phyloP scores from a whole-genome alignment of 2,329 filamentous ascomycete genomes.

The Tolypocladium guangdongense region DNA sequence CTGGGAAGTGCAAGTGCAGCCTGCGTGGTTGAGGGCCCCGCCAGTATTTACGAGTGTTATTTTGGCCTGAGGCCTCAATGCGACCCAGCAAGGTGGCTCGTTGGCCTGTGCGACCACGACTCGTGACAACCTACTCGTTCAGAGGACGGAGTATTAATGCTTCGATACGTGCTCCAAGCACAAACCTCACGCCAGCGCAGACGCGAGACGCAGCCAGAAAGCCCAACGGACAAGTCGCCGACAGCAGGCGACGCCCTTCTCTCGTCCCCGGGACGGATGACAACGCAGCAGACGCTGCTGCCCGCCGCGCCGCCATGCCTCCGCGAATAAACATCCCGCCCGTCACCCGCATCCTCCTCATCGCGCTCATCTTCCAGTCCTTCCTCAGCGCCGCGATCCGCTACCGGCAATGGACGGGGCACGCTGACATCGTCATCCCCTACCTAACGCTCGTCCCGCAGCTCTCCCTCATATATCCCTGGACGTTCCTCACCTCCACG shows the following conservation, averaged over 20 bases:
- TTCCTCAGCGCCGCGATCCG: conserved; percentile 72
- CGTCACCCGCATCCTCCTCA: conserved; percentile 72
- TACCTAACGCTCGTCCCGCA: conserved; percentile 83
- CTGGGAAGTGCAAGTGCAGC: too few relatives aligned
- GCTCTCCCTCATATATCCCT: conserved; percentile 76
- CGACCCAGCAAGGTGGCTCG: neutral
- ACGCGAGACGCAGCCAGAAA: neutral
- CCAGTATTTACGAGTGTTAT: too few relatives aligned
- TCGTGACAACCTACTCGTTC: neutral
- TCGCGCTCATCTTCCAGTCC: conserved; percentile 64
- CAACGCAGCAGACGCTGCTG: neutral
- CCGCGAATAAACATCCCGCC: conserved; percentile 86
- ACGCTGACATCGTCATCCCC: conserved; percentile 61
- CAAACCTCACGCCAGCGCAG: neutral
- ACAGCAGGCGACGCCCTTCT: neutral
- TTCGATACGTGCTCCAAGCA: neutral
- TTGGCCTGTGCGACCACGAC: neutral
- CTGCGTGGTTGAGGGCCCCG: neutral
- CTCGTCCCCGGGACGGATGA: neutral
- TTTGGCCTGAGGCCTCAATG: neutral
- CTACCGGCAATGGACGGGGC: conserved; percentile 55
- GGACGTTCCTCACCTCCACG: conserved; percentile 79
- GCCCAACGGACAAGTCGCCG: neutral
- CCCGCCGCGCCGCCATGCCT: conserved; percentile 44
- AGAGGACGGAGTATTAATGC: too few relatives aligned